phyloP scores from a whole-genome alignment of 2,329 filamentous ascomycete species.

The Claviceps sp. region DNA sequence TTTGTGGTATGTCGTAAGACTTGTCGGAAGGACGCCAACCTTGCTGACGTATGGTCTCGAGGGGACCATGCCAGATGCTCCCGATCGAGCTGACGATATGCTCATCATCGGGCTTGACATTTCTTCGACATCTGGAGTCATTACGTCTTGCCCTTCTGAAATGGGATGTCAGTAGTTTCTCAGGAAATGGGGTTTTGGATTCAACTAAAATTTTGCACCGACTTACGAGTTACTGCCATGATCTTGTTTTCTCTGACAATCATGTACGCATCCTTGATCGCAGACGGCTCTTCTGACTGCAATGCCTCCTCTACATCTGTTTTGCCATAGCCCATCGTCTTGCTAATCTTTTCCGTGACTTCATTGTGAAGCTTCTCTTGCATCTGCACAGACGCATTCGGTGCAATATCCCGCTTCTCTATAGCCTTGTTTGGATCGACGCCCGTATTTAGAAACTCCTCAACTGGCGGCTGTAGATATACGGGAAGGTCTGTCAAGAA shows the following conservation, averaged over 20 bases:
- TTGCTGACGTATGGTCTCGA: conserved; percentile 59
- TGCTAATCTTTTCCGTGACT: conserved; percentile 89
- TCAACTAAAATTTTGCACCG: neutral
- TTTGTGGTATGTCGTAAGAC: conserved; percentile 77
- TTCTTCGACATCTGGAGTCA: conserved; percentile 24
- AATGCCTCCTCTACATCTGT: conserved; percentile 91
- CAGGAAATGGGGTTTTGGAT: neutral
- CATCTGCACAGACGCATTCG: conserved; percentile 61
- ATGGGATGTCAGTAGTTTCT: conserved; percentile 10
- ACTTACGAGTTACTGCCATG: conserved; percentile 88
- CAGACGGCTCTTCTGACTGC: conserved; percentile 82
- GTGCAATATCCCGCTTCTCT: conserved; percentile 66
- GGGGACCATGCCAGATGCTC: conserved; percentile 33
- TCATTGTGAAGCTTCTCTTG: conserved; percentile 85
- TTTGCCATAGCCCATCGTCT: conserved; percentile 94
- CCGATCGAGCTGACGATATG: conserved; percentile 41
- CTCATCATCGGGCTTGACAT: conserved; percentile 37
- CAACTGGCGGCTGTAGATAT: conserved; percentile 75
- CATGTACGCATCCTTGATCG: conserved; percentile 97
- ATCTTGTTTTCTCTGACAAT: conserved; percentile 96
- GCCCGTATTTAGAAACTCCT: conserved; percentile 90
- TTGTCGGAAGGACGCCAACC: conserved; percentile 82
- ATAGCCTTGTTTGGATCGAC: conserved; percentile 88
- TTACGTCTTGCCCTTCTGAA: conserved; percentile 20
- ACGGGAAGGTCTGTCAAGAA: conserved; percentile 76